Conservation (phyloP, 1,139 yeast genomes). For the Kodamaea arcana region DNA sequence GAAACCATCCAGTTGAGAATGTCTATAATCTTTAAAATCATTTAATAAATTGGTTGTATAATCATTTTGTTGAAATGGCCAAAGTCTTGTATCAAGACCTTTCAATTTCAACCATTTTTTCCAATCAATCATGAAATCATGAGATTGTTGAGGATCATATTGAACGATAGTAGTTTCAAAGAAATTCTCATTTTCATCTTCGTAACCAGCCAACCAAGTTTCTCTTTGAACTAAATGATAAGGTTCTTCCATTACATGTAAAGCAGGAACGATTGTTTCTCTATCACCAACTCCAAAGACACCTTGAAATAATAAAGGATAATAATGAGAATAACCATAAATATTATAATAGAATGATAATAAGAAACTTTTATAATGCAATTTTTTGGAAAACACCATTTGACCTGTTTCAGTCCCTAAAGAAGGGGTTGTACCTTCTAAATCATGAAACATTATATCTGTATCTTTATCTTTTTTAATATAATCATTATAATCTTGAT, state of each 20-base stretch:
- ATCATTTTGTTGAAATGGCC: constrained; percentile 28
- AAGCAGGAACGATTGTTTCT: constrained; percentile 37
- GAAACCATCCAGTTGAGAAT: constrained; percentile 8
- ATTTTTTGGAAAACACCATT: constrained; percentile 28
- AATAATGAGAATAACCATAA: constrained; percentile 25
- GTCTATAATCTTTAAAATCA: constrained; percentile 10
- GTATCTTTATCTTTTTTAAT: constrained; percentile 12
- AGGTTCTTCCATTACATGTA: constrained; percentile 34
- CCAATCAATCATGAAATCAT: constrained; percentile 13
- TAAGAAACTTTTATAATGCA: constrained; percentile 25
- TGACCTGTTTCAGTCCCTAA: constrained; percentile 34
- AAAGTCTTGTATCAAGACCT: constrained; percentile 25
- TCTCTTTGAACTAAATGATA: constrained; percentile 22
- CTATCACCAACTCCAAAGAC: constrained; percentile 36
- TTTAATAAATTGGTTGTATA: constrained; percentile 20
- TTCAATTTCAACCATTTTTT: constrained; percentile 12
- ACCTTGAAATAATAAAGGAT: constrained; percentile 34
- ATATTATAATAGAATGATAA: constrained; percentile 32
- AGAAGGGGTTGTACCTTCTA: constrained; percentile 27
- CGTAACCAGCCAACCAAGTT: constrained; percentile 15
- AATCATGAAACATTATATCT: constrained; percentile 28
- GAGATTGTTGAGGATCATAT: constrained; percentile 14
- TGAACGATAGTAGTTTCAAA: constrained; percentile 20
- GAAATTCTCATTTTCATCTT: constrained; percentile 5
- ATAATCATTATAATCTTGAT: constrained; percentile 13